Conservation (phyloP, 495 filamentous ascomycete genomes). For the Sordaria brevicollis region DNA sequence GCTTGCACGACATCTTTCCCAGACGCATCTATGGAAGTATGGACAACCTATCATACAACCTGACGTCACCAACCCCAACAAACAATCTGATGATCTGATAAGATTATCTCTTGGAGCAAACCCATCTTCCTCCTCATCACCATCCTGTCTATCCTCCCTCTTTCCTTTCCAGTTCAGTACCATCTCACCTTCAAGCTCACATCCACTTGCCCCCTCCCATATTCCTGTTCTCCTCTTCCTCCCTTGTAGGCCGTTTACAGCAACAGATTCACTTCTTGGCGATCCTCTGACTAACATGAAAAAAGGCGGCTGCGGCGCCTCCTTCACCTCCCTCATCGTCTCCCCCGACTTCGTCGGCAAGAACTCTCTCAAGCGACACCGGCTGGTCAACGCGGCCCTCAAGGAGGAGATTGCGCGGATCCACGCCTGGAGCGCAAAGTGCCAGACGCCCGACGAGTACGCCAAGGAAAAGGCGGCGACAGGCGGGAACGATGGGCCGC, state of each 20-base stretch:
- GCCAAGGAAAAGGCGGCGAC: constrained; percentile 48
- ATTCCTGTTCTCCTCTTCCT: neutral
- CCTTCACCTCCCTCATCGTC: constrained; percentile 86
- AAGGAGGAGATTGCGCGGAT: constrained; percentile 91
- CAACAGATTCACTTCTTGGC: too few species aligned
- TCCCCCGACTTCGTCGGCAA: constrained; percentile 80
- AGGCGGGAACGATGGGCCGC: constrained; percentile 22
- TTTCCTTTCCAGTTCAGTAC: too few species aligned
- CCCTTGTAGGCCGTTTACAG: too few species aligned
- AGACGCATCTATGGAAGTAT: too few species aligned
- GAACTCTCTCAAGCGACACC: constrained; percentile 76
- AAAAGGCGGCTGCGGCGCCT: constrained; percentile 86
- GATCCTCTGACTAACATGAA: constrained; percentile 1
- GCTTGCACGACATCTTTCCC: neutral
- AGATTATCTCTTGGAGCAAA: neutral
- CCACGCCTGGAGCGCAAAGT: constrained; percentile 98
- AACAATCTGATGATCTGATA: neutral
- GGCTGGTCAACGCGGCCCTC: constrained; percentile 76
- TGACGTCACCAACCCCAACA: constrained; percentile 12
- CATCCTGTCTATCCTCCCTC: too few species aligned
- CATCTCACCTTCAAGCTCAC: neutral
- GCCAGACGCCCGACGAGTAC: constrained; percentile 92
- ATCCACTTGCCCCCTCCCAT: neutral
- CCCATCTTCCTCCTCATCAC: too few species aligned
- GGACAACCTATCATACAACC: too few species aligned